Conservation (phyloP, 345 rosid genomes). For the Stellera chamaejasme region DNA sequence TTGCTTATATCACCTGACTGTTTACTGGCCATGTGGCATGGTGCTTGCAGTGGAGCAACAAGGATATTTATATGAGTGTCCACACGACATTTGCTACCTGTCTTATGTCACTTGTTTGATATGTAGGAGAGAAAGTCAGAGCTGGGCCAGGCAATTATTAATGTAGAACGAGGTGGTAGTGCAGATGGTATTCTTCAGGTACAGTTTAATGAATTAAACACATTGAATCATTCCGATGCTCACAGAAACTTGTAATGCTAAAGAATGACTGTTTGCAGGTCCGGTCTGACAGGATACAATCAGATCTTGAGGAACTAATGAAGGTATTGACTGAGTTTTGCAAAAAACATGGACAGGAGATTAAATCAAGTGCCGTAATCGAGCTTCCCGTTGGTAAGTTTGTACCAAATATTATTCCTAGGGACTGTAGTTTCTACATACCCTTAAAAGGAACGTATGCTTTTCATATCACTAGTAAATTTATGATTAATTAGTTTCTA, state of each 20-base stretch:
- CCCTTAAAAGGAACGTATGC: too few relatives aligned
- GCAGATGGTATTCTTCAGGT: slow-evolving; percentile 98
- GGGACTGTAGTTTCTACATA: too few relatives aligned
- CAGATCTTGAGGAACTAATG: slow-evolving; percentile 87
- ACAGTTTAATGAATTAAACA: slow-evolving; percentile 12
- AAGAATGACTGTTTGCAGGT: slow-evolving; percentile 36
- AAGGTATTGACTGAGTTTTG: slow-evolving; percentile 71
- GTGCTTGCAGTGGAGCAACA: background rate
- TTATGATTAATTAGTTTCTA: too few relatives aligned
- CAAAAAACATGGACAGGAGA: slow-evolving; percentile 77
- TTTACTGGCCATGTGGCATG: slow-evolving; percentile 2
- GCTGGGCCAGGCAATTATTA: slow-evolving; percentile 81
- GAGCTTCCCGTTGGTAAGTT: slow-evolving; percentile 79
- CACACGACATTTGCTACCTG: too few relatives aligned
- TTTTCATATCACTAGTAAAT: too few relatives aligned
- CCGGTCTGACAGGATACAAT: slow-evolving; percentile 93
- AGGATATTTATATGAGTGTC: too few relatives aligned
- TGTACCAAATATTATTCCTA: background rate
- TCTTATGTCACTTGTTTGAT: slow-evolving; percentile 7
- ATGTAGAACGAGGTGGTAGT: slow-evolving; percentile 92
- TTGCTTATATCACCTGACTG: background rate
- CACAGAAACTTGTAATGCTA: too few relatives aligned
- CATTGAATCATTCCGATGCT: background rate
- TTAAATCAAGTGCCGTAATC: slow-evolving; percentile 67
- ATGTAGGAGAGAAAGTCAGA: slow-evolving; percentile 73